Percentiles rank a stretch among this genome's conserved stretches.
Conservation (phyloP, 2,329 filamentous ascomycete species). For the Penicillium sp. region DNA sequence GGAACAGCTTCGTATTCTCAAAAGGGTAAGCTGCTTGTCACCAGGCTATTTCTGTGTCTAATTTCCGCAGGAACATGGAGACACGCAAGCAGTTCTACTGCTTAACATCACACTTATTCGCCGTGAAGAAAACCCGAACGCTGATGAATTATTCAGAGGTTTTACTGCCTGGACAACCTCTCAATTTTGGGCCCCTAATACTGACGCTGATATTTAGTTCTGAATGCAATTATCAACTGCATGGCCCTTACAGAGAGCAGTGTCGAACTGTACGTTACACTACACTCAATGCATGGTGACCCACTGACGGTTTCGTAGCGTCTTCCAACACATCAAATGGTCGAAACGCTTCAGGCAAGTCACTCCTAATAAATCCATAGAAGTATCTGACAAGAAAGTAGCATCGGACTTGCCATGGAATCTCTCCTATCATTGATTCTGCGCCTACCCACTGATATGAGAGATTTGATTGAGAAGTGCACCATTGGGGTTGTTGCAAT, state of each 20-base stretch:
- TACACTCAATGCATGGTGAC: background rate
- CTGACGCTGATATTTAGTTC: conserved; percentile 37
- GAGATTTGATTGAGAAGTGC: conserved; percentile 63
- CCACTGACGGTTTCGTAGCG: conserved; percentile 18
- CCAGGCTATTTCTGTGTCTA: background rate
- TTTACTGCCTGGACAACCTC: conserved; percentile 19
- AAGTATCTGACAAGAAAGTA: background rate
- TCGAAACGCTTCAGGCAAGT: conserved; percentile 53
- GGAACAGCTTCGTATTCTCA: conserved; percentile 57
- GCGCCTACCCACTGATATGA: conserved; percentile 50
- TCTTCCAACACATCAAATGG: conserved; percentile 65
- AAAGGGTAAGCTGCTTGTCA: conserved; percentile 30
- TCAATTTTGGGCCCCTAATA: background rate
- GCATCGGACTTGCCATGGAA: conserved; percentile 24
- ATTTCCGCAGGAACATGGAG: conserved; percentile 39
- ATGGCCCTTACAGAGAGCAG: conserved; percentile 59
- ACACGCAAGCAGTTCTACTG: conserved; percentile 62
- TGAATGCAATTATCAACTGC: conserved; percentile 59
- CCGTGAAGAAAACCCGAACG: conserved; percentile 34
- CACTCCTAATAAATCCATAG: background rate
- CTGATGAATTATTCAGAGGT: conserved; percentile 40
- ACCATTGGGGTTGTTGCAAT: conserved; percentile 67
- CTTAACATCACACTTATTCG: conserved; percentile 58
- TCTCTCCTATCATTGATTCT: conserved; percentile 59
- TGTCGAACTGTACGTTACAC: conserved; percentile 53